A percentile compares a stretch with the other conserved stretches of the same genome.
Evolutionary conservation across 1,139 yeast species (phyloP).

Genomic region (Groenewaldozyma sp.): DNA sequence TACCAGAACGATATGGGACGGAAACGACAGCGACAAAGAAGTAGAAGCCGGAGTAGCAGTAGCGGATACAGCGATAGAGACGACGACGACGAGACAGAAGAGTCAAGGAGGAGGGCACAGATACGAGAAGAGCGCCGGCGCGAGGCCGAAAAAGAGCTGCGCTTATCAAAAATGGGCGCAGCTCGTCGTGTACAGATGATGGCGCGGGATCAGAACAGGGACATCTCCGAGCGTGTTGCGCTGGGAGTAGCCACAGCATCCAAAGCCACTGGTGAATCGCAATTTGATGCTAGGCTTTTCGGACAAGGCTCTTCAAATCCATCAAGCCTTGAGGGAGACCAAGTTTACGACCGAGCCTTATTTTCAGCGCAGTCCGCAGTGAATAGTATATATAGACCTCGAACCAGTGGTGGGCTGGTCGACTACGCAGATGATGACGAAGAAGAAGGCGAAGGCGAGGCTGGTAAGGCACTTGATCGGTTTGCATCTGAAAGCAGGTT

Average conservation of each 20-base stretch:
- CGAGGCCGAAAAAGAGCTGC: slow-evolving; percentile 40
- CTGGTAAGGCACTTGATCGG: slow-evolving; percentile 27
- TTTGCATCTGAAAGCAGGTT: slow-evolving; percentile 30
- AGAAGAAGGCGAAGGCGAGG: slow-evolving; percentile 23
- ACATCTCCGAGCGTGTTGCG: slow-evolving; percentile 46
- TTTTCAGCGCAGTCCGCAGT: slow-evolving; percentile 45
- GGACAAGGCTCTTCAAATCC: slow-evolving; percentile 29
- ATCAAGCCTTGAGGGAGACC: slow-evolving; percentile 30
- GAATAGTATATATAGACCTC: slow-evolving; percentile 40
- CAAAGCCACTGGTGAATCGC: slow-evolving; percentile 31
- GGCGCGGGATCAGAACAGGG: slow-evolving; percentile 41
- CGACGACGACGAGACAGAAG: slow-evolving; percentile 16
- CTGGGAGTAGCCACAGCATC: slow-evolving; percentile 40
- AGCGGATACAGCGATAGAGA: not conserved
- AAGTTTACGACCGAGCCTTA: slow-evolving; percentile 47
- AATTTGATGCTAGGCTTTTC: slow-evolving; percentile 49
- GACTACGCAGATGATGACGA: slow-evolving; percentile 18
- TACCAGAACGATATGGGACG: not conserved
- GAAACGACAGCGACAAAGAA: not conserved
- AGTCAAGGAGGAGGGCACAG: slow-evolving; percentile 32
- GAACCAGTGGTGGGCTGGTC: slow-evolving; percentile 10
- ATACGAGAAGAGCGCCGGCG: slow-evolving; percentile 38
- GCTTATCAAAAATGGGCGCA: slow-evolving; percentile 37
- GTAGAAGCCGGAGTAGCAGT: not conserved
- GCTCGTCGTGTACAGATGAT: slow-evolving; percentile 36